Conservation (phyloP, 176 grass and related monocot species). For the Avena eriantha region DNA sequence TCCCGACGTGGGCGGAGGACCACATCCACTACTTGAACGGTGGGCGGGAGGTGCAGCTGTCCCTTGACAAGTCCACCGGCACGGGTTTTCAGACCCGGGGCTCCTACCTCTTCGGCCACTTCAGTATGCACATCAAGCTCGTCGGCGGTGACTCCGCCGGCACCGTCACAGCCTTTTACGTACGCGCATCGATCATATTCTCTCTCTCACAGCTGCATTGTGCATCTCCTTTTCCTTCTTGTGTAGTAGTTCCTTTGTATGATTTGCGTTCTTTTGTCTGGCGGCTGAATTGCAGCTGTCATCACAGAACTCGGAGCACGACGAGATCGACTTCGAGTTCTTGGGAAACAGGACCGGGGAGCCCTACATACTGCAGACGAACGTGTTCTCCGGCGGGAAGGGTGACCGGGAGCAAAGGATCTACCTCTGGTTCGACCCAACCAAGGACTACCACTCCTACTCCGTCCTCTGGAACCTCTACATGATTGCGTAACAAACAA, state of each 20-base stretch:
- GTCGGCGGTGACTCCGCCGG: conserved; percentile 71
- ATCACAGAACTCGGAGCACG: conserved; percentile 88
- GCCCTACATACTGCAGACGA: conserved; percentile 91
- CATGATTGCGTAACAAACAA: conserved; percentile 67
- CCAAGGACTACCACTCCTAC: conserved; percentile 82
- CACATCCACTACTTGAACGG: too few relatives aligned
- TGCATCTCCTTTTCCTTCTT: not conserved
- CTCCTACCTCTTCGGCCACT: conserved; percentile 79
- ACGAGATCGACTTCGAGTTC: conserved; percentile 93
- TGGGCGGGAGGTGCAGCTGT: too few relatives aligned
- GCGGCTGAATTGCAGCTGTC: conserved; percentile 53
- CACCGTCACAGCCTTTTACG: conserved; percentile 69
- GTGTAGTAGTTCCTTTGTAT: too few relatives aligned
- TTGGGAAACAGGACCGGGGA: conserved; percentile 77
- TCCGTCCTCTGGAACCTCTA: conserved; percentile 92
- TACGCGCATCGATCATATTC: too few relatives aligned
- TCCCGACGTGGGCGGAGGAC: too few relatives aligned
- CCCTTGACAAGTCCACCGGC: conserved; percentile 14
- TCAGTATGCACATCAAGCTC: conserved; percentile 92
- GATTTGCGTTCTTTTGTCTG: not conserved
- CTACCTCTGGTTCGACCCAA: conserved; percentile 94
- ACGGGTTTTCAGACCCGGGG: conserved; percentile 78
- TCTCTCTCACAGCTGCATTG: too few relatives aligned
- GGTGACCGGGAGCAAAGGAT: conserved; percentile 86
- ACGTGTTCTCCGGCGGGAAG: conserved; percentile 84